Percentiles rank a stretch among this genome's conserved stretches.
Evolutionary conservation across 441 rosid genomes (phyloP).

Genomic region (Pelargonium cotyledonis): DNA sequence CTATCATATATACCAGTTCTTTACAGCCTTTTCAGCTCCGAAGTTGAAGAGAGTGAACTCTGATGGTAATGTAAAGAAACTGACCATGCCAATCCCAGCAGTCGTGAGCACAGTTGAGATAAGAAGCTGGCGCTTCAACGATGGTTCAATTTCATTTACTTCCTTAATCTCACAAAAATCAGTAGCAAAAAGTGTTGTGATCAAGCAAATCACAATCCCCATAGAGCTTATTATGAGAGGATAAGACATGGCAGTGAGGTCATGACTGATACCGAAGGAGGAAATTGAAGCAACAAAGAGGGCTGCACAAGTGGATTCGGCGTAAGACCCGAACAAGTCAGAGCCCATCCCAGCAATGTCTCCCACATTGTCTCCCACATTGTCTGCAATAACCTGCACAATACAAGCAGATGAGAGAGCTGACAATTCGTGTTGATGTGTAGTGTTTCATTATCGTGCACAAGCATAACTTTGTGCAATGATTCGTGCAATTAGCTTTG

Average conservation of each 20-base stretch:
- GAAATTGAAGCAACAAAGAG: constrained; percentile 61
- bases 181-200: constrained; percentile 62
- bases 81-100: constrained; percentile 44
- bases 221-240: constrained; percentile 50
- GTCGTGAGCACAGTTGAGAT: constrained; percentile 64
- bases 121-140: constrained; percentile 53
- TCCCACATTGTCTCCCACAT: constrained; percentile 65
- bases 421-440: too few relatives aligned
- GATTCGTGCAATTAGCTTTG: too few relatives aligned
- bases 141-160: constrained; percentile 47
- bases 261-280: constrained; percentile 44
- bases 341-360: constrained; percentile 67
- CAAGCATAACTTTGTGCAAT: too few relatives aligned
- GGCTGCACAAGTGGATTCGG: constrained; percentile 61
- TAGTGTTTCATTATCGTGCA: too few relatives aligned
- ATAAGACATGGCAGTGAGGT: constrained; percentile 52
- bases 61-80: constrained; percentile 48
- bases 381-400: constrained; percentile 53
- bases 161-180: constrained; percentile 46
- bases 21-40: constrained; percentile 41
- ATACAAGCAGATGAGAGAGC: too few relatives aligned
- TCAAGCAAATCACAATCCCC: constrained; percentile 54
- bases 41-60: constrained; percentile 50
- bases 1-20: constrained; percentile 42
- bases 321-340: constrained; percentile 55